These are phyloP conservation scores for Lachancea thermotolerans DNA, from an alignment of 805 yeast species.

Conservation along the genomic window DNA sequence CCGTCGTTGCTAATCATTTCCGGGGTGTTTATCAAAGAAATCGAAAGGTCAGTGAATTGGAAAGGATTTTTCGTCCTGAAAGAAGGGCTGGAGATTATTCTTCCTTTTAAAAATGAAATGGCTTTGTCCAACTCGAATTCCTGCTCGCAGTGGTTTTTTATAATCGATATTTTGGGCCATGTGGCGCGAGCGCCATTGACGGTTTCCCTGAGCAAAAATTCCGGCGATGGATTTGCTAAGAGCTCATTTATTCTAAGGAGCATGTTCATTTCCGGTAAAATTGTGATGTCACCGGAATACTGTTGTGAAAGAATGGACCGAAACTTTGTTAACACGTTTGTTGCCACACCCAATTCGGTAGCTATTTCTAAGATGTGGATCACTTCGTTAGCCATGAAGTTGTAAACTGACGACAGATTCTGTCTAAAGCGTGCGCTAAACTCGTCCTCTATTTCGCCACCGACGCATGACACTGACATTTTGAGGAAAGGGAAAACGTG, in stretches of 20 bases:
- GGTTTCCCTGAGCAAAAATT: conserved; percentile 55
- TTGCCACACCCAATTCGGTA: conserved; percentile 70
- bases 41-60: conserved; percentile 20
- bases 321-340: conserved; percentile 63
- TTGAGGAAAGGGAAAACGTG: conserved; percentile 87
- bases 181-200: conserved; percentile 85
- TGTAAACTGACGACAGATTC: conserved; percentile 47
- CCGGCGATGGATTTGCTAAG: conserved; percentile 75
- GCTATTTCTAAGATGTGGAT: conserved; percentile 69
- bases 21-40: conserved; percentile 19
- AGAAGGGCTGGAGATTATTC: conserved; percentile 40
- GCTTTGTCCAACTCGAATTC: conserved; percentile 83
- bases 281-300: conserved; percentile 91
- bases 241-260: conserved; percentile 52
- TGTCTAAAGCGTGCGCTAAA: conserved; percentile 49
- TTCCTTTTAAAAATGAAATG: conserved; percentile 58
- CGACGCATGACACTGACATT: conserved; percentile 57
- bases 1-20: conserved; percentile 9
- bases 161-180: conserved; percentile 86
- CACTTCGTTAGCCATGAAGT: conserved; percentile 59
- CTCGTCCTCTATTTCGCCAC: conserved; percentile 61
- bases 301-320: conserved; percentile 75
- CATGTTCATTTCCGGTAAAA: conserved; percentile 66
- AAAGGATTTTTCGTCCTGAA: conserved; percentile 25
- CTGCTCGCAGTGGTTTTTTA: conserved; percentile 81